A percentile compares a stretch with the other conserved stretches of the same genome.
Conservation (phyloP, 768 basidiomycete genomes). For the Naganishia vishniacii region DNA sequence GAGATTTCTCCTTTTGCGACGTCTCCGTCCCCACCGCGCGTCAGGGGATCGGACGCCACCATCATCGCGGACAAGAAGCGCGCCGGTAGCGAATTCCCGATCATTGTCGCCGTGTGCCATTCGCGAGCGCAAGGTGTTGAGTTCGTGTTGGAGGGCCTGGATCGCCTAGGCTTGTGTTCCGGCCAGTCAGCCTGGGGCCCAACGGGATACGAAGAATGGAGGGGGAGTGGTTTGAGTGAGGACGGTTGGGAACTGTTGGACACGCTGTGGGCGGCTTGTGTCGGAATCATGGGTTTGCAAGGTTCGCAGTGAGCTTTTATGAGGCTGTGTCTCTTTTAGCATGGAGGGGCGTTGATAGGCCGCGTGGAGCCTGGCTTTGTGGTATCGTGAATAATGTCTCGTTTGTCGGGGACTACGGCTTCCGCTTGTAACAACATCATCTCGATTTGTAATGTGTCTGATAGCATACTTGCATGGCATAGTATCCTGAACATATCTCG, state of each 20-base stretch:
- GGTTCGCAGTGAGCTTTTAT: neutral
- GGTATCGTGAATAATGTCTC: neutral
- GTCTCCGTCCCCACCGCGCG: neutral
- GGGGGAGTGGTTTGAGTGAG: constrained; percentile 43
- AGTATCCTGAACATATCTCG: too few relatives aligned
- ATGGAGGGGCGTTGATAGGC: neutral
- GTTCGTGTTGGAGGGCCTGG: constrained; percentile 72
- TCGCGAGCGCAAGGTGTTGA: constrained; percentile 55
- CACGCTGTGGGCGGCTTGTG: constrained; percentile 46
- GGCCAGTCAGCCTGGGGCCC: constrained; percentile 49
- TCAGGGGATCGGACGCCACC: constrained; percentile 14
- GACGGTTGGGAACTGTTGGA: constrained; percentile 44
- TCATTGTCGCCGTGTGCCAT: constrained; percentile 52
- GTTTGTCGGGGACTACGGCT: neutral
- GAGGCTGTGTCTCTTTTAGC: constrained; percentile 16
- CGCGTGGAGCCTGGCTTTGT: neutral
- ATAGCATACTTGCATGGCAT: constrained; percentile 2
- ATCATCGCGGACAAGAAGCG: constrained; percentile 16
- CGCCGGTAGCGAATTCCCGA: constrained; percentile 59
- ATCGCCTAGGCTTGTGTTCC: constrained; percentile 64
- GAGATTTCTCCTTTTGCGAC: neutral
- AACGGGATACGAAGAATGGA: constrained; percentile 51
- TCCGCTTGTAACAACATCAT: neutral
- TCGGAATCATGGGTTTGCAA: constrained; percentile 43
- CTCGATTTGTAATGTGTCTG: neutral